These are phyloP conservation scores for Lactarius evosmus DNA, from an alignment of 768 basidiomycete genomes.

Conservation along the genomic window DNA sequence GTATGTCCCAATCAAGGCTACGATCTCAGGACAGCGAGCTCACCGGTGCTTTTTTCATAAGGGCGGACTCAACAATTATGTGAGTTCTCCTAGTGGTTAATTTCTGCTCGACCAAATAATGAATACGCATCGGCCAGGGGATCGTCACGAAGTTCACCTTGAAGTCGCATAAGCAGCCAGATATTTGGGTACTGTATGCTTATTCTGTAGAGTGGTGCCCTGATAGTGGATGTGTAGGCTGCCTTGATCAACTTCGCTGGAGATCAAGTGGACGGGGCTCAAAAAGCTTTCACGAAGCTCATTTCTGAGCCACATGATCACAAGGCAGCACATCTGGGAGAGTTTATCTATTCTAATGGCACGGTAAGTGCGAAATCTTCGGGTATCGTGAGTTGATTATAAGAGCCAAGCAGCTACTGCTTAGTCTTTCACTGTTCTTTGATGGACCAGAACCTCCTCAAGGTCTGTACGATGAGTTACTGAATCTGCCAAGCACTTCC, in stretches of 20 bases:
- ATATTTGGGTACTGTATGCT: constrained; percentile 13
- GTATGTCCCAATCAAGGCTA: background rate
- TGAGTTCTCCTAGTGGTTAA: background rate
- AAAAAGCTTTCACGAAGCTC: constrained; percentile 5
- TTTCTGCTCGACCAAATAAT: background rate
- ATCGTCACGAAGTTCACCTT: constrained; percentile 24
- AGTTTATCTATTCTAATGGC: background rate
- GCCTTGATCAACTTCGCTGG: constrained; percentile 2
- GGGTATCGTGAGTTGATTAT: too few relatives aligned
- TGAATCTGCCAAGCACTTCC: constrained; percentile 2
- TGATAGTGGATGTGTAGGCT: constrained; percentile 1
- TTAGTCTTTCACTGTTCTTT: constrained; percentile 7
- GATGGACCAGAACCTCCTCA: constrained; percentile 11
- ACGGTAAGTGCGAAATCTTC: background rate
- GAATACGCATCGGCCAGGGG: background rate
- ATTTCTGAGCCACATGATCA: background rate
- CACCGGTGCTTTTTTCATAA: background rate
- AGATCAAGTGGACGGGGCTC: background rate
- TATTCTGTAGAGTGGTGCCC: background rate
- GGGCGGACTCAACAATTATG: constrained; percentile 23
- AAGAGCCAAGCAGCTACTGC: background rate
- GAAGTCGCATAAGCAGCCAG: constrained; percentile 10
- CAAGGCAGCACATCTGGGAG: constrained; percentile 6
- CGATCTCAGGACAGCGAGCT: background rate
- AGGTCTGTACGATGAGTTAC: constrained; percentile 14